Base-by-base conservation (phyloP, 2,329 filamentous ascomycete species). In the Monilinia aucupariae region DNA sequence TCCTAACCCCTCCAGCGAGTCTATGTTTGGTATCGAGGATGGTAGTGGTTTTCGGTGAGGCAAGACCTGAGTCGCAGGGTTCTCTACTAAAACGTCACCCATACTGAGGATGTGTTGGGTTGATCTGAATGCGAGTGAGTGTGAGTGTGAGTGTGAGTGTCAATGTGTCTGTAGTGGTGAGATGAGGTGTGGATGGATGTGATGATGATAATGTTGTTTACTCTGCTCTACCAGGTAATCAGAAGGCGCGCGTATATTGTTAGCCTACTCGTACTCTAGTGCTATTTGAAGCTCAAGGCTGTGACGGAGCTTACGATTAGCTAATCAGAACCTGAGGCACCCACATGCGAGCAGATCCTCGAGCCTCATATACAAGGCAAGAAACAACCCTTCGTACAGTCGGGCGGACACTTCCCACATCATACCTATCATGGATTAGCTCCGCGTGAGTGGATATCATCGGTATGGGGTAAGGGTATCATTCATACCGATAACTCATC, bases 1-100 rank as follows among this genome's bases (percentile, higher is more conserved):
- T 20, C 86, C 84, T 66, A 92, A 81, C 65, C 91, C 92, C 77
- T 97, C 93, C 68, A 97, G 86, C 70, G 89, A 88, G 75, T 96
- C 92, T 77, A 96, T 88, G 77, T 90, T 93, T 48, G 91, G 90
- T 78, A 96, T 94, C 73, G 88, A 87, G 67, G 88, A 89, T 59
- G 88, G 85, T 72, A 86, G 82, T 74, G 87, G 81, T 81, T 91
- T 96, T 81, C 89, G 92, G 79, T 92, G 89, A 76, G 89, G 87
- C 74, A 86, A 83, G 77, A 87, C 80, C 70, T 82, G 84, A 82
- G 86, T 89, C 76, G 83, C 82, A 74, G 91, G 86, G 78, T 84
- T 92, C 79, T 96, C 91, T 75, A 96, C 86, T 73, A 89, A 83
- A 75, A 91, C 85, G 81, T 96, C 91, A 77, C 87, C 92, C 93